Evolutionary conservation across 768 basidiomycete species (phyloP).

Genomic region (Tephrocybe sp.): DNA sequence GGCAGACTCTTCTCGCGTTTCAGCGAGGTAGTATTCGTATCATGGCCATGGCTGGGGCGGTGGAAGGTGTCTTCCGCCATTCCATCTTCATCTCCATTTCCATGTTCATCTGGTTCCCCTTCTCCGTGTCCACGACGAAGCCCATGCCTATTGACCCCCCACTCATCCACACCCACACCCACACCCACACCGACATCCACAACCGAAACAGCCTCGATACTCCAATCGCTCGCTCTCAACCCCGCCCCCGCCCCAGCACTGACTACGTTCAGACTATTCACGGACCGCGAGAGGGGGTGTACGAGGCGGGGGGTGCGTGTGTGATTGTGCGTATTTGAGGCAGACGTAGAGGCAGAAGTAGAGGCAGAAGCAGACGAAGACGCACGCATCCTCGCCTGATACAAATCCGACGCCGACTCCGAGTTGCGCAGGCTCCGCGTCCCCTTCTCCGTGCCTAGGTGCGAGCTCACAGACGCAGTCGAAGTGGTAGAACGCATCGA

Average conservation of each 20-base stretch:
- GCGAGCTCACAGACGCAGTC: no score
- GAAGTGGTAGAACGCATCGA: not conserved
- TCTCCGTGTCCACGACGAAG: no score
- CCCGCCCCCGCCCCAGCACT: not conserved
- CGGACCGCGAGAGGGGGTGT: not conserved
- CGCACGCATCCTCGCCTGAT: not conserved
- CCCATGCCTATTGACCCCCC: no score
- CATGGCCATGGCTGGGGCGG: not conserved
- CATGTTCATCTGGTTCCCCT: no score
- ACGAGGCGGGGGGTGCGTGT: not conserved
- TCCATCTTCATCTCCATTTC: no score
- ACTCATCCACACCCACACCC: no score
- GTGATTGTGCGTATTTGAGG: not conserved
- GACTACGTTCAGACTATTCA: not conserved
- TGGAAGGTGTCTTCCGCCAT: not conserved
- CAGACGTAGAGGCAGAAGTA: not conserved
- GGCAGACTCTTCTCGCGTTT: conserved; percentile 4
- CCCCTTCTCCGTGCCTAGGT: no score
- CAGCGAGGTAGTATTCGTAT: no score
- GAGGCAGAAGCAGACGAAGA: not conserved
- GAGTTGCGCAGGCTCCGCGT: not conserved
- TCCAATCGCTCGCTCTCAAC: no score
- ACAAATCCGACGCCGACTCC: not conserved
- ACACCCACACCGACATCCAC: no score
- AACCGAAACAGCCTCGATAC: no score